Percentiles rank a stretch among this genome's conserved stretches.
Evolutionary conservation across 2,329 filamentous ascomycete species (phyloP).

Genomic region (Apiospora arundinis): DNA sequence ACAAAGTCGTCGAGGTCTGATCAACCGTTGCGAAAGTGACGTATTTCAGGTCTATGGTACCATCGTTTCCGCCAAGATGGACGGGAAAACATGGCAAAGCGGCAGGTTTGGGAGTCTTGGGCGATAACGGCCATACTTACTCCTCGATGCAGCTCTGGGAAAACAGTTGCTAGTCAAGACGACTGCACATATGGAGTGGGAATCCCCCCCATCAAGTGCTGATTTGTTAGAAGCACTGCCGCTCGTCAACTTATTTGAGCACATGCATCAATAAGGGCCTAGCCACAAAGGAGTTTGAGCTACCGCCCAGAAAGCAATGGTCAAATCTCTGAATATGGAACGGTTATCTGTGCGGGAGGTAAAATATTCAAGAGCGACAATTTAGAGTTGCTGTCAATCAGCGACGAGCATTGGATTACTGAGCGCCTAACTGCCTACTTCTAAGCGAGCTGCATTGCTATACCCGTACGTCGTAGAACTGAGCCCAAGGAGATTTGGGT

Average conservation of each 20-base stretch:
- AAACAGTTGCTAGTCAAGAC: background rate
- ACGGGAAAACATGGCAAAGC: background rate
- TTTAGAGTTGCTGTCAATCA: background rate
- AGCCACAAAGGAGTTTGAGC: background rate
- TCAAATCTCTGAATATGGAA: background rate
- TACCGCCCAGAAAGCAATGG: conserved; percentile 23
- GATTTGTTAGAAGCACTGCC: background rate
- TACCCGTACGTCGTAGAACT: background rate
- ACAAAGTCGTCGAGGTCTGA: conserved; percentile 59
- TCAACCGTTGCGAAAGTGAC: background rate
- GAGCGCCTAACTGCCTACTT: background rate
- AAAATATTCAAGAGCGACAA: background rate
- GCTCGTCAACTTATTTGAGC: background rate
- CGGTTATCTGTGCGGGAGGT: background rate
- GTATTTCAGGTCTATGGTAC: background rate
- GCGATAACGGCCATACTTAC: background rate
- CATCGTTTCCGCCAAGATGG: background rate
- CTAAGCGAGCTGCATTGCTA: background rate
- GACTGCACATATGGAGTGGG: background rate
- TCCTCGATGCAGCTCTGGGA: background rate
- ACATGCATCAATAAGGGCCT: background rate
- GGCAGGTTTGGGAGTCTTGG: background rate
- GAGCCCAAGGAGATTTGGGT: background rate
- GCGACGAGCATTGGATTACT: background rate
- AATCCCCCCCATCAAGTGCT: background rate